Base-by-base conservation (phyloP, 179 eudicot genomes). In the Silene vulgaris region DNA sequence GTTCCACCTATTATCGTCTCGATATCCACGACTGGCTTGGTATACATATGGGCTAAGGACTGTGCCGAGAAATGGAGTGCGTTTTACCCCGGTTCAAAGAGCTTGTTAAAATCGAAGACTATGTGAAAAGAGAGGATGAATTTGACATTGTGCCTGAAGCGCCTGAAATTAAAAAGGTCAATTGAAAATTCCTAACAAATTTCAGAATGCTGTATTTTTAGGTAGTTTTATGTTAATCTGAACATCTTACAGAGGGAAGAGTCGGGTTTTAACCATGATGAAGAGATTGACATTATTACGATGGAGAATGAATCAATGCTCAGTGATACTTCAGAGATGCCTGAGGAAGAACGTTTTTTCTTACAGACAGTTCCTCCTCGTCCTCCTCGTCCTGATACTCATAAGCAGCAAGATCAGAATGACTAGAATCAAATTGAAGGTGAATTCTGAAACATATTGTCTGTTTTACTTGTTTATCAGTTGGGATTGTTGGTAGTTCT, bases 21-120 rank as follows among this genome's bases (percentile, higher is more conserved):
- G 69, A 91, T 92, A 75, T 90, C 97, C 60, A 62, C 86, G 76
- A 86, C 84, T 65, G 99, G 97, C 37, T 85, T 89, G 80, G 88
- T 88, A 69, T 95, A 92, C 72, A 86, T 95, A 28, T 95, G 99
- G 99, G 97, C 97, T 45, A 95, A 92, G 85, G 97, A 95, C 75
- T 89, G 86, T 71, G 86, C 91, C 12, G 97, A 95, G 75, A 90
- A 90, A 68, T 95, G 99, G 99, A 95, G 99, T 84, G 97, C 97
- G 16, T 95, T 95, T 81, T 95, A 95, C 69, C 99, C 99, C 0
- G 92, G 89, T 84, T 95, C 90, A 90, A 87, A 82, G 97, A 95
- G 84, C 93, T 95, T 68, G 97, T 89, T 80, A 90, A 88, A 80
- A 88, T 89, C 72, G 99, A 90, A 83, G 99, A 92, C 84, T 95